These are phyloP conservation scores for Saccharomyces jurei DNA, from an alignment of 805 yeast genomes.

Conservation along the genomic window DNA sequence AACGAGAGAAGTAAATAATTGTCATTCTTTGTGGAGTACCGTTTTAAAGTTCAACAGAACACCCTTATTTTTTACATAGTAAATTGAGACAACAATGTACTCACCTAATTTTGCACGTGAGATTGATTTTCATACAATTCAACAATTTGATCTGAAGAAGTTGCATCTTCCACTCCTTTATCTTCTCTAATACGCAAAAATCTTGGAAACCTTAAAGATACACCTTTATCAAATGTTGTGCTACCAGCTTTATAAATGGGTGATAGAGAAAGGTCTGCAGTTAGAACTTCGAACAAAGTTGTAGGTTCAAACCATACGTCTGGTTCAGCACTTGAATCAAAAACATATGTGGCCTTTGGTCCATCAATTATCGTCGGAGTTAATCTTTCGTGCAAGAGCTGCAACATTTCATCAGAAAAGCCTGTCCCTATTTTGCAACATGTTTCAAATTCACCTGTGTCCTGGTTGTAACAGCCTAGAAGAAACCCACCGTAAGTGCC, in stretches of 20 bases:
- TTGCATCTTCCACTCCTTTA: constrained; percentile 77
- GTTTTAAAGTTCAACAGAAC: neutral
- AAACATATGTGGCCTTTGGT: constrained; percentile 64
- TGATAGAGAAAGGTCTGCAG: constrained; percentile 83
- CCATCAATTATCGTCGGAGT: constrained; percentile 55
- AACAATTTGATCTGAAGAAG: constrained; percentile 72
- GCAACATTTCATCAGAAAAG: constrained; percentile 77
- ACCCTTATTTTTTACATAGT: neutral
- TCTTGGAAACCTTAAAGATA: constrained; percentile 83
- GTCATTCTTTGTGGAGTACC: neutral
- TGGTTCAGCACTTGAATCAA: constrained; percentile 68
- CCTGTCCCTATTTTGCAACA: constrained; percentile 98
- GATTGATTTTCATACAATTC: constrained; percentile 78
- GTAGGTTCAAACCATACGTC: constrained; percentile 95
- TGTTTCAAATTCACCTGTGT: constrained; percentile 87
- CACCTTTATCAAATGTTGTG: constrained; percentile 66
- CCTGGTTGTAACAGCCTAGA: constrained; percentile 82
- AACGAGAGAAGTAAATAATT: neutral
- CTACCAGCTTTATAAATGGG: constrained; percentile 86
- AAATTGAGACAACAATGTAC: constrained; percentile 1
- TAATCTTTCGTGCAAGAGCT: constrained; percentile 48
- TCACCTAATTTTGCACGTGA: constrained; percentile 11
- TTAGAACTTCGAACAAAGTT: constrained; percentile 73
- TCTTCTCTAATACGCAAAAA: constrained; percentile 80
- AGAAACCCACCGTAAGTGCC: constrained; percentile 93